A percentile compares a stretch with the other conserved stretches of the same genome.
phyloP scores from a whole-genome alignment of 2,329 filamentous ascomycete species.

The Knoxdaviesia capensis region DNA sequence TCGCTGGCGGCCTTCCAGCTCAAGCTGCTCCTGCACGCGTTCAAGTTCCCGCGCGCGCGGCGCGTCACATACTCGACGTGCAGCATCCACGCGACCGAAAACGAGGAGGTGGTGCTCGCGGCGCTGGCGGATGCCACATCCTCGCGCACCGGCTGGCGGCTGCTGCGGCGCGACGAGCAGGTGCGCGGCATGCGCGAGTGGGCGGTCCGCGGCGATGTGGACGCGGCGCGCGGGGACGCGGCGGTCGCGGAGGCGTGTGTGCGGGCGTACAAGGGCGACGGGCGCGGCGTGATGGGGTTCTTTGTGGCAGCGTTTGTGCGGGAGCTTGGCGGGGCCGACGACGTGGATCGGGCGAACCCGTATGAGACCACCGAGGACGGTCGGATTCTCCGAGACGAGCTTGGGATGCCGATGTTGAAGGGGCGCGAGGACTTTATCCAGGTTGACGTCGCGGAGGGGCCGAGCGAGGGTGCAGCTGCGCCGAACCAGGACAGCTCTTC shows the following conservation, averaged over 20 bases:
- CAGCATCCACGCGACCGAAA: constrained; percentile 71
- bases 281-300: constrained; percentile 79
- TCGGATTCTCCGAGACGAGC: constrained; percentile 22
- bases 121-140: constrained; percentile 52
- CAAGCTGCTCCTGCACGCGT: constrained; percentile 62
- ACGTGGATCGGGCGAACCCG: constrained; percentile 13
- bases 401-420: constrained; percentile 17
- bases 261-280: constrained; percentile 61
- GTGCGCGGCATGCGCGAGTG: constrained; percentile 57
- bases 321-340: constrained; percentile 17
- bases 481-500: too few species aligned
- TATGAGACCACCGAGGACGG: constrained; percentile 34
- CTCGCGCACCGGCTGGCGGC: constrained; percentile 48
- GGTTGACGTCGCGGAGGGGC: constrained; percentile 6
- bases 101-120: constrained; percentile 62
- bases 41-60: constrained; percentile 54
- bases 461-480: constrained; percentile 2
- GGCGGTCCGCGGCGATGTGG: constrained; percentile 41
- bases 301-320: constrained; percentile 79
- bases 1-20: constrained; percentile 70
- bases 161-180: constrained; percentile 54
- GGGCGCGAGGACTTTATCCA: constrained; percentile 12
- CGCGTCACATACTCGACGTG: constrained; percentile 88
- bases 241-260: constrained; percentile 56
- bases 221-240: constrained; percentile 26